These are phyloP conservation scores for Epipyxis sp. DNA, from an alignment of 108 stramenopile genomes.

Conservation along the genomic window DNA sequence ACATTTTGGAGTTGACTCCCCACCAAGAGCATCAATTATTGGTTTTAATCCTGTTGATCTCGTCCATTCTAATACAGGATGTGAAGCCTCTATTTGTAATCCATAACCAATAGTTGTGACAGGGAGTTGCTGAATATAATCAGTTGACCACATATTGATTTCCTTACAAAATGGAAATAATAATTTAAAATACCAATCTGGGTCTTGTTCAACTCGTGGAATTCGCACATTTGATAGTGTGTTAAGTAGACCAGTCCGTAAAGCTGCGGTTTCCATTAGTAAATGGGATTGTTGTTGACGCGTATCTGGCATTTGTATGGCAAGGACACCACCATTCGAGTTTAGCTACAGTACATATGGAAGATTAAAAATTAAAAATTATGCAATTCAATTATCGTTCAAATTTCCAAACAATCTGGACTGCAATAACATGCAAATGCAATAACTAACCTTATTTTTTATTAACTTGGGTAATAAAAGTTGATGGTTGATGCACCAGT, in stretches of 20 bases:
- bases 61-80: constrained; percentile 16
- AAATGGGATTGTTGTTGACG: neutral
- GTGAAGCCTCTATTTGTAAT: neutral
- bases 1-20: neutral
- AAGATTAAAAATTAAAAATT: too few relatives aligned
- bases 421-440: too few relatives aligned
- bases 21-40: constrained; percentile 2
- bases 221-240: neutral
- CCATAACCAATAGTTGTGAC: neutral
- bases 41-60: constrained; percentile 3
- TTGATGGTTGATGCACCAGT: constrained; percentile 1
- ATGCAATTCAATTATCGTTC: too few relatives aligned
- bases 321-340: constrained; percentile 1
- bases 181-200: constrained; percentile 14
- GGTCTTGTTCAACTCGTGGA: neutral
- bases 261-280: constrained; percentile 15
- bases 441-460: neutral
- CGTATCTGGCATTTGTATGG: constrained; percentile 26
- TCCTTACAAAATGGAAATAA: neutral
- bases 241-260: neutral
- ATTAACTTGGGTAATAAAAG: neutral
- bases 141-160: constrained; percentile 3
- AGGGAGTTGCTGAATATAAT: neutral
- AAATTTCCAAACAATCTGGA: too few relatives aligned
- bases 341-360: too few relatives aligned